A percentile compares a stretch with the other conserved stretches of the same genome.
These are phyloP conservation scores for Mucor piriformis DNA, from an alignment of 371 early-diverging fungal species.

Conservation along the genomic window DNA sequence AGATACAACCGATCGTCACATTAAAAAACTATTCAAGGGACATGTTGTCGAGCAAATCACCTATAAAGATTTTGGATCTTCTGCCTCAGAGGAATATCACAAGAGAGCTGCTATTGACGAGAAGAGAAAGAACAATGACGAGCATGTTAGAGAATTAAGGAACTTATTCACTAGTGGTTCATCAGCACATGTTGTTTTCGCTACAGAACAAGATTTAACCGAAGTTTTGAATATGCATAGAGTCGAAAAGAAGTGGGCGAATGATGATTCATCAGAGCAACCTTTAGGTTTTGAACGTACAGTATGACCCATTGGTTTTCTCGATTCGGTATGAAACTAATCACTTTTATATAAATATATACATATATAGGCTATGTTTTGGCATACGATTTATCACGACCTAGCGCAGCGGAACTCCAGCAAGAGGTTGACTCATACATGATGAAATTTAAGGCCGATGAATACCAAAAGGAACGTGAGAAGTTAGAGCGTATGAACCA, in stretches of 20 bases:
- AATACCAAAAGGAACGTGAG: conserved; percentile 71
- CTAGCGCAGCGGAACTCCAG: conserved; percentile 60
- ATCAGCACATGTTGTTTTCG: conserved; percentile 80
- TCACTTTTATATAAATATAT: too few relatives aligned
- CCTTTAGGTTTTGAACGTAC: conserved; percentile 61
- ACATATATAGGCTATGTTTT: conserved; percentile 39
- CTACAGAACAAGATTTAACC: conserved; percentile 63
- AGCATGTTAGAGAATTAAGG: conserved; percentile 28
- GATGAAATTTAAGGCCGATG: conserved; percentile 80
- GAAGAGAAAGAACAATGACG: conserved; percentile 28
- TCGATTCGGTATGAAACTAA: too few relatives aligned
- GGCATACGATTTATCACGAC: conserved; percentile 58
- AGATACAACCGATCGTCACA: conserved; percentile 75
- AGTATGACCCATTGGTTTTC: conserved; percentile 13
- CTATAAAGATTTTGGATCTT: conserved; percentile 23
- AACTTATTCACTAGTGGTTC: conserved; percentile 57
- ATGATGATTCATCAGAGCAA: conserved; percentile 46
- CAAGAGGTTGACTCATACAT: conserved; percentile 73
- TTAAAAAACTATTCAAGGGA: conserved; percentile 70
- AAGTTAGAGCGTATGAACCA: conserved; percentile 66
- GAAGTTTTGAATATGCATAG: conserved; percentile 65
- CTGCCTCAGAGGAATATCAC: conserved; percentile 22
- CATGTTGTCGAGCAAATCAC: conserved; percentile 67
- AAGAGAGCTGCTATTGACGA: conserved; percentile 23
- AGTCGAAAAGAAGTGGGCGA: conserved; percentile 65